These are phyloP conservation scores for Fusarium caatingaense DNA, from an alignment of 2,329 filamentous ascomycete genomes.

Conservation along the genomic window DNA sequence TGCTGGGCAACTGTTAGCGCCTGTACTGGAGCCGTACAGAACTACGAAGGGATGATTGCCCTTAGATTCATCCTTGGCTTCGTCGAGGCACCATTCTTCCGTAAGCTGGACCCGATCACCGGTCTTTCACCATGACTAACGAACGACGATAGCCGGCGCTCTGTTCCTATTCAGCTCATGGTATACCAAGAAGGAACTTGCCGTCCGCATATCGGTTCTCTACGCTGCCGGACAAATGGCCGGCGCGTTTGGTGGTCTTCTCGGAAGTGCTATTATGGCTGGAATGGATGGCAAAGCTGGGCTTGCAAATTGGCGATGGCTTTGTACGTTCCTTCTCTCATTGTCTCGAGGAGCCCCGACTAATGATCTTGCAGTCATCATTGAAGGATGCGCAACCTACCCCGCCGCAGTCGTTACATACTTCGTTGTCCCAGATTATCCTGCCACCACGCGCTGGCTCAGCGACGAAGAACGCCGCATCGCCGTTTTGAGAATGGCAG, in stretches of 20 bases:
- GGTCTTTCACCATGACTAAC: too few relatives aligned
- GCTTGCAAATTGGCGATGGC: constrained; percentile 68
- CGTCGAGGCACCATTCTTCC: constrained; percentile 17
- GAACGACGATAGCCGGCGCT: background rate
- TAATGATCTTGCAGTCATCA: constrained; percentile 7
- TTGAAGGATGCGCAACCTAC: constrained; percentile 14
- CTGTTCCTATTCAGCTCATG: constrained; percentile 21
- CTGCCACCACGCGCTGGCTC: constrained; percentile 12
- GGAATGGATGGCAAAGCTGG: constrained; percentile 71
- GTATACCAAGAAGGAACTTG: constrained; percentile 67
- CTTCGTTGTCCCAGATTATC: constrained; percentile 23
- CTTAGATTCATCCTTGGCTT: constrained; percentile 20
- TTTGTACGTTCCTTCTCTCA: constrained; percentile 4
- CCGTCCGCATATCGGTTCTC: constrained; percentile 72
- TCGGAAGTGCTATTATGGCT: constrained; percentile 72
- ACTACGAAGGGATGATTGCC: constrained; percentile 7
- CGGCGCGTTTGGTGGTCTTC: constrained; percentile 76
- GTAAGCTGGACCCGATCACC: background rate
- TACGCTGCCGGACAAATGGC: constrained; percentile 77
- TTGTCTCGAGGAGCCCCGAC: background rate
- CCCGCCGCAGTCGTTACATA: constrained; percentile 14
- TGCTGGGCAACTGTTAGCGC: constrained; percentile 44
- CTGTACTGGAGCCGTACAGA: constrained; percentile 45
- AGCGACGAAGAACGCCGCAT: constrained; percentile 10
- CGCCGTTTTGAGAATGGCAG: constrained; percentile 6